phyloP scores from a whole-genome alignment of 352 stramenopile species.

The Chrysophaeum taylorii region DNA sequence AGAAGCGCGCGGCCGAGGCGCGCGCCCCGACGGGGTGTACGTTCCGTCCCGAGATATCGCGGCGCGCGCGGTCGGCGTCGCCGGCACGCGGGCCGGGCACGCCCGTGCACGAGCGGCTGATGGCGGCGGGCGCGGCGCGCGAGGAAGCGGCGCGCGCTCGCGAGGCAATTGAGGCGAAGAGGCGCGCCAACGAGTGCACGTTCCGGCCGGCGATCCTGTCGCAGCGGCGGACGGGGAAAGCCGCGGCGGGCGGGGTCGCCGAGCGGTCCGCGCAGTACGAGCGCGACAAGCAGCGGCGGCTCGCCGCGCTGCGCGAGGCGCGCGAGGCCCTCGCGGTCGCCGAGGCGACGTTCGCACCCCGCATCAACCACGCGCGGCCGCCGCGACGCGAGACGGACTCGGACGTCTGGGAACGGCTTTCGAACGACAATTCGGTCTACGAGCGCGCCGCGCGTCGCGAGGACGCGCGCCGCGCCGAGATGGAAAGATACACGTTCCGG shows the following conservation, averaged over 20 bases:
- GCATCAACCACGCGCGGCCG: not conserved
- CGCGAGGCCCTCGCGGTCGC: not conserved
- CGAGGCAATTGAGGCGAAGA: not conserved
- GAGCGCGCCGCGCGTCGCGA: not conserved
- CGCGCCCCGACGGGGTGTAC: not conserved
- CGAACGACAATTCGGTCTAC: not conserved
- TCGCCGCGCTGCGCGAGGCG: not conserved
- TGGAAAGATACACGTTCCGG: not conserved
- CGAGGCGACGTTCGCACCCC: not conserved
- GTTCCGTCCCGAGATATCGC: not conserved
- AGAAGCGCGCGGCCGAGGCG: not conserved
- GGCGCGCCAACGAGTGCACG: not conserved
- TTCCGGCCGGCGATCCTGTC: not conserved
- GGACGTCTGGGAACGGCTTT: not conserved
- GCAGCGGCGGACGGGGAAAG: not conserved
- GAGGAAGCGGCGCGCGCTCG: not conserved
- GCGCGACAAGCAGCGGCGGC: not conserved
- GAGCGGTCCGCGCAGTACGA: not conserved
- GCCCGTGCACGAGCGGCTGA: not conserved
- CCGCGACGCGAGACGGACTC: not conserved
- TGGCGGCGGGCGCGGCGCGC: not conserved
- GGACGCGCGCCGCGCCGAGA: not conserved
- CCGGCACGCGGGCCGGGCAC: not conserved
- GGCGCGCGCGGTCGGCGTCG: not conserved
- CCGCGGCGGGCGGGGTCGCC: not conserved